Percentiles rank a stretch among this genome's conserved stretches.
phyloP scores from a whole-genome alignment of 805 yeast genomes.

The Myxozyma monticola region DNA sequence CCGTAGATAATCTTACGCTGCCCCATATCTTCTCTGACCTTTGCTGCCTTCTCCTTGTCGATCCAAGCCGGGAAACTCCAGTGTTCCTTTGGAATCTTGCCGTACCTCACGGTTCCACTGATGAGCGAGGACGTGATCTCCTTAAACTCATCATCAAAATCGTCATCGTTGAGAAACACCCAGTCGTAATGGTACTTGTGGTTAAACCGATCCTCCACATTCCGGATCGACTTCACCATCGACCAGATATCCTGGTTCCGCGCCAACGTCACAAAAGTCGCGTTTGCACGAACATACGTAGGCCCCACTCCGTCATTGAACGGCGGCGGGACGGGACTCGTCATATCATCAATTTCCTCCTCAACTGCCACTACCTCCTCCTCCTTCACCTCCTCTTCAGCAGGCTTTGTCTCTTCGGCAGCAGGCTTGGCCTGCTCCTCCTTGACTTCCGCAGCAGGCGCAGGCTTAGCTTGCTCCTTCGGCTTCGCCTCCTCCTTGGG shows the following conservation, averaged over 20 bases:
- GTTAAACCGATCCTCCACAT: slow-evolving; percentile 81
- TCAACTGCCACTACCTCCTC: too few species aligned
- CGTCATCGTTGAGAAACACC: slow-evolving; percentile 85
- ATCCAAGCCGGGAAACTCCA: slow-evolving; percentile 87
- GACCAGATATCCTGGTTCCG: slow-evolving; percentile 63
- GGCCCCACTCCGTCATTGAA: slow-evolving; percentile 16
- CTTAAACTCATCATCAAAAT: slow-evolving; percentile 71
- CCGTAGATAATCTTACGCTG: slow-evolving; percentile 67
- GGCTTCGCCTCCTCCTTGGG: not conserved
- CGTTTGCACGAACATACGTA: slow-evolving; percentile 43
- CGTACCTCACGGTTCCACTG: slow-evolving; percentile 71
- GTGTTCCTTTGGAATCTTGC: slow-evolving; percentile 69
- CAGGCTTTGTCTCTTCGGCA: not conserved
- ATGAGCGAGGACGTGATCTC: slow-evolving; percentile 51
- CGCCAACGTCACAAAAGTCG: slow-evolving; percentile 70
- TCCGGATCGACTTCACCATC: slow-evolving; percentile 60
- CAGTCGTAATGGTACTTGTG: slow-evolving; percentile 76
- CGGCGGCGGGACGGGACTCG: slow-evolving; percentile 6
- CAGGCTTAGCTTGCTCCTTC: not conserved
- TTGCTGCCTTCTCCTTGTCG: slow-evolving; percentile 69
- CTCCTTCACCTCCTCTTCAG: not conserved
- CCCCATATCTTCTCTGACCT: slow-evolving; percentile 58
- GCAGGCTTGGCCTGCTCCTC: not conserved
- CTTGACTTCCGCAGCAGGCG: slow-evolving; percentile 3
- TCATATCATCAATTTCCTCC: not conserved